Evolutionary conservation across 495 filamentous ascomycete genomes (phyloP).

Genomic region (Talaromyces stipitatus): DNA sequence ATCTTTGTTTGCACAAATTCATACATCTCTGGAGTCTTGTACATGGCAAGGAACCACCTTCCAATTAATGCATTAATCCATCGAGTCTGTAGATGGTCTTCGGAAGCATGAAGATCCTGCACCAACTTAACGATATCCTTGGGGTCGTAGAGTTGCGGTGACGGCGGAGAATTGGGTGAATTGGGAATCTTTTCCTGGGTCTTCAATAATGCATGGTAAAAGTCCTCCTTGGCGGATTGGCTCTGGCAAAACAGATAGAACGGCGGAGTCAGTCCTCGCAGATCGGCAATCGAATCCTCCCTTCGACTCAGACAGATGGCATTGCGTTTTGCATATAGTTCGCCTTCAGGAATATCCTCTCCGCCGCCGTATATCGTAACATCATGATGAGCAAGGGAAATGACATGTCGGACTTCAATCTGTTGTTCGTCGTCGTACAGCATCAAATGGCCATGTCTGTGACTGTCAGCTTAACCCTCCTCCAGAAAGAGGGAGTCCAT

Average conservation of each 20-base stretch:
- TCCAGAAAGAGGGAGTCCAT: background rate
- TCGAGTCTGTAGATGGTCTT: slow-evolving; percentile 83
- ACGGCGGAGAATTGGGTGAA: slow-evolving; percentile 51
- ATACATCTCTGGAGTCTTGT: slow-evolving; percentile 77
- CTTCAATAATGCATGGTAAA: slow-evolving; percentile 86
- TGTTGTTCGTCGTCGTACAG: slow-evolving; percentile 88
- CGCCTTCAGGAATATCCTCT: slow-evolving; percentile 75
- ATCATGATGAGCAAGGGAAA: slow-evolving; percentile 81
- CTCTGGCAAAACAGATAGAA: slow-evolving; percentile 94
- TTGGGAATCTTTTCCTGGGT: slow-evolving; percentile 66
- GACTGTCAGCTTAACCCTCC: background rate
- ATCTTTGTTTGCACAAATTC: slow-evolving; percentile 75
- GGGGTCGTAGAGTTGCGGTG: slow-evolving; percentile 69
- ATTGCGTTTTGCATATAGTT: slow-evolving; percentile 92
- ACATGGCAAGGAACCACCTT: slow-evolving; percentile 76
- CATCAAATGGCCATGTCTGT: slow-evolving; percentile 86
- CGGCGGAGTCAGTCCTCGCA: slow-evolving; percentile 57
- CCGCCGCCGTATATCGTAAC: slow-evolving; percentile 82
- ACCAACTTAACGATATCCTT: slow-evolving; percentile 81
- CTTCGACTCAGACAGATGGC: slow-evolving; percentile 78
- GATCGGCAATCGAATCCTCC: slow-evolving; percentile 51
- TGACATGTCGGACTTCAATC: slow-evolving; percentile 89
- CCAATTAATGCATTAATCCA: slow-evolving; percentile 93
- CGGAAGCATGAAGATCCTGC: slow-evolving; percentile 82
- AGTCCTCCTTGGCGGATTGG: slow-evolving; percentile 92